Base-by-base conservation (phyloP, 768 basidiomycete species). In the Podaxis rugospora region DNA sequence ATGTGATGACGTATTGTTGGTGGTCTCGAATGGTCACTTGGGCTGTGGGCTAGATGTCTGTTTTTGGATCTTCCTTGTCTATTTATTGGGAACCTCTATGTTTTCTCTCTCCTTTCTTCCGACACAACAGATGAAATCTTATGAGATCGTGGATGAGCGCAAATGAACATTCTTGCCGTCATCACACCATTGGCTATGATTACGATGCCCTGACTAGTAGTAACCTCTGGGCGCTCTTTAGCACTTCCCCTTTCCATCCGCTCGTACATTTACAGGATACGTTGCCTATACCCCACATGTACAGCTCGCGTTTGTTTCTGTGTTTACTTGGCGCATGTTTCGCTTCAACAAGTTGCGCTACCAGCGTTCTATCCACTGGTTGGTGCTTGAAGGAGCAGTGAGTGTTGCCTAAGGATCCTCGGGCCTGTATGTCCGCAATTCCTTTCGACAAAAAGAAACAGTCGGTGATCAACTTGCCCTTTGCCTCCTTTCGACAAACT, bases 401-500 rank as follows among this genome's bases (percentile, higher is more conserved):
- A 83, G 81, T 80, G 28, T 70, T 80, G 9, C 84, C 86, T 1
- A 64, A 66, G 39, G 79, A 81, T 65, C 81, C 80, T 6, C 74
- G 84, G 28, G 78, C 78, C 14, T 86, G 85, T 68, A 74, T 83
- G 67, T 66, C 74, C 35, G 80, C 80, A 0, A 79, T 82, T 67
- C 73, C 78, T 21, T 75, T 85, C 13, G 75, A 84, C 64, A 68
- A 75, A 9, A 69, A 68, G 0, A 69, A 81, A 57, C 84, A 82
- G 84, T 85, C 64, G 49, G 79, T 59, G 14, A 23, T 25, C 11
- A 3, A 16, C n/a, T 35, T 14, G 16, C 16, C 18, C 37, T 21
- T 54, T 9, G 50, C 5, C 9, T 37, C 21, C 49, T 28, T 23
- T 51, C 49, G 3, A 44, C 6, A 36, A 51, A 7, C 25, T 58